phyloP scores from a whole-genome alignment of 208 protist genomes.

The Jaenimonas drosophilae region DNA sequence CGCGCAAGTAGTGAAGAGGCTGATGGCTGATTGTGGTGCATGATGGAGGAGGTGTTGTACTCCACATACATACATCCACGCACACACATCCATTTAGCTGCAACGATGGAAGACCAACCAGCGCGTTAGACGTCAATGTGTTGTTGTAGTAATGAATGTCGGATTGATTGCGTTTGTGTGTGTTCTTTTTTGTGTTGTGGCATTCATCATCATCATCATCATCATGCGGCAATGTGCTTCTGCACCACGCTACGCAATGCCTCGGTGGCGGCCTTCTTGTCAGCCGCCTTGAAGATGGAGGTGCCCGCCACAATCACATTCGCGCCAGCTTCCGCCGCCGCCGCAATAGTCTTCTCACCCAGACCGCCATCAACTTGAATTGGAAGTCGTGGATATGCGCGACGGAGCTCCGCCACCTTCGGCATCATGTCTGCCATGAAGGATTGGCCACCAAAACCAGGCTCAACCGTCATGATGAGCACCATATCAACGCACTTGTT shows the following conservation, averaged over 20 bases:
- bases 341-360: conserved; percentile 87
- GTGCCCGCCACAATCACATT: conserved; percentile 99
- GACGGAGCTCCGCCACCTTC: conserved; percentile 92
- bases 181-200: background rate
- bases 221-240: conserved; percentile 11
- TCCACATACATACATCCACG: too few species aligned
- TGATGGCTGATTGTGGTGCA: too few species aligned
- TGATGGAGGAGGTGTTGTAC: too few species aligned
- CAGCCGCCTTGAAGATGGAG: conserved; percentile 85
- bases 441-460: conserved; percentile 98
- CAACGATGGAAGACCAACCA: too few species aligned
- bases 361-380: conserved; percentile 99
- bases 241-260: conserved; percentile 31
- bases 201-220: background rate
- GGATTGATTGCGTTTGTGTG: background rate
- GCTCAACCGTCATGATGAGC: conserved; percentile 98
- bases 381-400: conserved; percentile 78
- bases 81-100: too few species aligned
- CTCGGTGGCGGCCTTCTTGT: conserved; percentile 34
- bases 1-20: too few species aligned
- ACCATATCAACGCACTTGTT: conserved; percentile 94
- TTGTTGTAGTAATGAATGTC: background rate
- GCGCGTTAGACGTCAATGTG: conserved; percentile 1
- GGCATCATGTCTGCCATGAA: conserved; percentile 97
- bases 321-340: conserved; percentile 91